Conservation (phyloP, 1,139 yeast genomes). For the Hemisphaericaspora xylofermentans region DNA sequence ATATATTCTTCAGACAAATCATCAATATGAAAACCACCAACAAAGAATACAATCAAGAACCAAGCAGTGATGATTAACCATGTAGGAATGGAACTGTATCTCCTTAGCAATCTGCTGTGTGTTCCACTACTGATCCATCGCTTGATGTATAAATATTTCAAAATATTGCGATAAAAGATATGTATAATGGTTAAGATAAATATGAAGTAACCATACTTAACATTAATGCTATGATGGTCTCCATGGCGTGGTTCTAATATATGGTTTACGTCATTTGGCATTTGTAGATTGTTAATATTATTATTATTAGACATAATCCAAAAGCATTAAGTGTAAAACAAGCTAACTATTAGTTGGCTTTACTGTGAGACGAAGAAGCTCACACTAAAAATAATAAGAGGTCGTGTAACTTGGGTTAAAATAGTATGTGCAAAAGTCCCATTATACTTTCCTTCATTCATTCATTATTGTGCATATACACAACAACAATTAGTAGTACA, state of each 20-base stretch:
- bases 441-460: too few relatives aligned
- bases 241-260: slow-evolving; percentile 24
- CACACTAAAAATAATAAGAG: too few relatives aligned
- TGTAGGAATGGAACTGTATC: slow-evolving; percentile 23
- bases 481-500: too few relatives aligned
- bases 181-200: slow-evolving; percentile 36
- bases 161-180: slow-evolving; percentile 5
- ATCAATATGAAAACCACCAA: slow-evolving; percentile 23
- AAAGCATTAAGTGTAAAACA: too few relatives aligned
- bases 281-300: background rate
- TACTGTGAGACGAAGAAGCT: too few relatives aligned
- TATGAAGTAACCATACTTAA: slow-evolving; percentile 50
- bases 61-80: slow-evolving; percentile 32
- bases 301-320: too few relatives aligned
- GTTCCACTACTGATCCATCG: slow-evolving; percentile 28
- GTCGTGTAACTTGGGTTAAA: too few relatives aligned
- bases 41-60: slow-evolving; percentile 24
- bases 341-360: too few relatives aligned
- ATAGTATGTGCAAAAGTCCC: too few relatives aligned
- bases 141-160: slow-evolving; percentile 12
- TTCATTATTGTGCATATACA: too few relatives aligned
- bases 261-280: background rate
- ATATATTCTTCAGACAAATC: slow-evolving; percentile 22
- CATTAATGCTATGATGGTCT: slow-evolving; percentile 33
- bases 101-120: slow-evolving; percentile 14